Evolutionary conservation across 345 rosid species (phyloP), one percentile per base, ranked within the genome.

Genomic region (Sonneratia caseolaris): DNA sequence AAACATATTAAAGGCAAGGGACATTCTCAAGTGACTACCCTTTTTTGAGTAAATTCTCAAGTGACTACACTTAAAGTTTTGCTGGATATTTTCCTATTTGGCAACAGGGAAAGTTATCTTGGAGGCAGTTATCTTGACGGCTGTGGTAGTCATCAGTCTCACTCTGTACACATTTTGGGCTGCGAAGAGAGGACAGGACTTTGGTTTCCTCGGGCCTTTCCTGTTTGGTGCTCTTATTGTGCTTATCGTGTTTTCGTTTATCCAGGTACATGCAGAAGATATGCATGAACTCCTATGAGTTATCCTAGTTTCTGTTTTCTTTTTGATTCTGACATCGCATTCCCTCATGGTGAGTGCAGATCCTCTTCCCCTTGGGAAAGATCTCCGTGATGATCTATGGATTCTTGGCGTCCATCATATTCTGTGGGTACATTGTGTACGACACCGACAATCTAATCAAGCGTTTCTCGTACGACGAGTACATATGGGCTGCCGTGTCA

Each of bases 131-230:
- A 81, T 86, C 15, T 78, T 91, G 69, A 91, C 95, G 1, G 45
- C 73, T 1, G 87, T 75, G 24, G 83, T 84, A 77, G 85, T 89
- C 24, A 19, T 85, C 48, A 79, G 91, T 18, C 83, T 89, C 21
- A 91, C 97, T 10, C 64, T 85, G 1, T 89, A 87, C 81, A 89
- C 92, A n/a, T 87, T 85, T 80, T 87, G 89, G 97, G 93, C 88
- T 0, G 85, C 83, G 3, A 84, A 73, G 73, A 87, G 81, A 79
- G 91, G 91, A 42, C 72, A 82, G 27, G 93, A 89, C 71, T 89
- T 89, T 79, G 79, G 75, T 70, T 89, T 87, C 53, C 89, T 89
- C 19, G 97, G 78, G 16, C 95, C 90, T 37, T 91, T 91, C 71
- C 67, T 87, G 78, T 84, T 82, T 27, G 91, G 87, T 49, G 77